Evolutionary conservation across 2,329 filamentous ascomycete species (phyloP).

Genomic region (Colletotrichum plurivorum): DNA sequence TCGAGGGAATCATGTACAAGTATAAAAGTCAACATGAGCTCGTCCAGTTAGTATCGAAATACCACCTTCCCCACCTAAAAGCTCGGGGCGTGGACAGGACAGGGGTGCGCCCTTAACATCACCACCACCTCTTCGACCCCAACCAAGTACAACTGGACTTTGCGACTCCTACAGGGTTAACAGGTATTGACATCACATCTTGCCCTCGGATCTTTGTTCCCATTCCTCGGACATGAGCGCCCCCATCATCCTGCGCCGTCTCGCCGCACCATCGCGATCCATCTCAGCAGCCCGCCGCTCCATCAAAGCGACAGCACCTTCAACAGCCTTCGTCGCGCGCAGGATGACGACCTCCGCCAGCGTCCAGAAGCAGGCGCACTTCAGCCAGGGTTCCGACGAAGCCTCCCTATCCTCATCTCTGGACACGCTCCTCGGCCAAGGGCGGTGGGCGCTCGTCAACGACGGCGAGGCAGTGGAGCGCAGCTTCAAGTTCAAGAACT

Average conservation of each 20-base stretch:
- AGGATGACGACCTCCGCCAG: conserved; percentile 21
- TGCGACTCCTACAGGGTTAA: background rate
- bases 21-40: no score
- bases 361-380: conserved; percentile 45
- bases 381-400: conserved; percentile 63
- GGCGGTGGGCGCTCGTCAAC: conserved; percentile 65
- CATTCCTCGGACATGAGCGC: conserved; percentile 18
- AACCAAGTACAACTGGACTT: background rate
- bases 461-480: conserved; percentile 71
- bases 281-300: background rate
- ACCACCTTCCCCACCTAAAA: conserved; percentile 15
- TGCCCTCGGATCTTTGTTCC: background rate
- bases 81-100: conserved; percentile 4
- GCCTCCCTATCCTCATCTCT: conserved; percentile 52
- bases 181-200: conserved; percentile 11
- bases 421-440: conserved; percentile 51
- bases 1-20: no score
- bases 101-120: conserved; percentile 31
- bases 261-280: conserved; percentile 20
- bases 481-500: conserved; percentile 75
- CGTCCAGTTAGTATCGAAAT: background rate
- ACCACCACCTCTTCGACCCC: background rate
- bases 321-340: background rate
- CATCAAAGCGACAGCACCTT: background rate
- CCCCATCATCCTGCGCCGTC: conserved; percentile 17